Evolutionary conservation across 2,329 filamentous ascomycete genomes (phyloP).

Genomic region (Alternaria arborescens): DNA sequence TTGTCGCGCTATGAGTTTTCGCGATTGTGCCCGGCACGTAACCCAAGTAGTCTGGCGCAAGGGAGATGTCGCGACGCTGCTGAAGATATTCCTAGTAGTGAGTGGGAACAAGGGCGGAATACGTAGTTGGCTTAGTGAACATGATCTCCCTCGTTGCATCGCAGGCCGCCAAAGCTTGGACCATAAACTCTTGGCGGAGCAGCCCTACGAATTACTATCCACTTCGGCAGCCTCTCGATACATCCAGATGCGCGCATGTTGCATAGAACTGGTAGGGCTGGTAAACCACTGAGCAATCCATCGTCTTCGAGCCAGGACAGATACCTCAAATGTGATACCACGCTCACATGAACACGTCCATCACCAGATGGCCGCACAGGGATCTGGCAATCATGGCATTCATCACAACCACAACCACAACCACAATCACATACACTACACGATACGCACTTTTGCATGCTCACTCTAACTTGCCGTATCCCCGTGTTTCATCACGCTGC

Average conservation of each 20-base stretch:
- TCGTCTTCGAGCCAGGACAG: not conserved
- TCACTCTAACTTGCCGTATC: slow-evolving; percentile 2
- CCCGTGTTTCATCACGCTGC: slow-evolving; percentile 26
- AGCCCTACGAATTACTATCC: slow-evolving; percentile 8
- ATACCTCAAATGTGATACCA: not conserved
- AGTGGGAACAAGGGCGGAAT: not conserved
- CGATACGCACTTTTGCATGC: not conserved
- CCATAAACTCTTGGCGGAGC: slow-evolving; percentile 7
- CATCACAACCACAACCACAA: not conserved
- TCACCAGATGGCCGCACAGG: slow-evolving; percentile 23
- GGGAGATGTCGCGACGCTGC: not conserved
- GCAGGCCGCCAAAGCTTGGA: slow-evolving; percentile 13
- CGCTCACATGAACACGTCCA: not conserved
- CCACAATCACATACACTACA: not conserved
- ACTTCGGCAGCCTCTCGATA: not conserved
- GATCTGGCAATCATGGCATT: not conserved
- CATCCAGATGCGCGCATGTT: not conserved
- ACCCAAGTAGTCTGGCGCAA: not conserved
- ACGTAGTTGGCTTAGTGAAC: slow-evolving; percentile 3
- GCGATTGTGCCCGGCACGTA: not conserved
- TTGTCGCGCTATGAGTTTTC: slow-evolving; percentile 5
- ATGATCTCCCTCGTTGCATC: slow-evolving; percentile 6
- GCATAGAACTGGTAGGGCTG: not conserved
- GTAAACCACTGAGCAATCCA: not conserved
- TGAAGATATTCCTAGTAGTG: not conserved